phyloP scores from a whole-genome alignment of 257 asterid species.

The Solanum piurae region DNA sequence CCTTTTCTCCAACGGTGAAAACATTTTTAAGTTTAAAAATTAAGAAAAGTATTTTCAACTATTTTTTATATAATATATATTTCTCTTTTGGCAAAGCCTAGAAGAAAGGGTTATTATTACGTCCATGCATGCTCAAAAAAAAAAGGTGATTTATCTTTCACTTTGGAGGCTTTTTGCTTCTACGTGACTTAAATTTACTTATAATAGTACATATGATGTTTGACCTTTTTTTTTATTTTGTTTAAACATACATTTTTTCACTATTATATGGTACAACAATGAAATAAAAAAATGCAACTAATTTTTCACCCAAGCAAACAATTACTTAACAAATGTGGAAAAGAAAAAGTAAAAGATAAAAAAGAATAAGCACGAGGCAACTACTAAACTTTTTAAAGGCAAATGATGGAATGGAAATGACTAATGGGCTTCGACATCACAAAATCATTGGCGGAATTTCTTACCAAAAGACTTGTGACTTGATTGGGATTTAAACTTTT shows the following conservation, averaged over 20 bases:
- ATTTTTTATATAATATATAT: background rate
- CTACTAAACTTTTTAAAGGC: background rate
- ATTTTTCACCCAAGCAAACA: background rate
- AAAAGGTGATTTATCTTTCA: background rate
- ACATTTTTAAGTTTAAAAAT: background rate
- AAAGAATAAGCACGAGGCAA: background rate
- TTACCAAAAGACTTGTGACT: background rate
- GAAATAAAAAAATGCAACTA: background rate
- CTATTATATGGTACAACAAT: background rate
- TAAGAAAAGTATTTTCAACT: background rate
- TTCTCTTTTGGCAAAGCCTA: background rate
- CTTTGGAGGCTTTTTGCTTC: background rate
- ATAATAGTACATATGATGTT: background rate
- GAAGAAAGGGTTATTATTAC: conserved; percentile 8
- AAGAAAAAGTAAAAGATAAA: background rate
- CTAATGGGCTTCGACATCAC: background rate
- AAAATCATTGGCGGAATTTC: background rate
- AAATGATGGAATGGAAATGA: background rate
- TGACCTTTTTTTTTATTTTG: background rate
- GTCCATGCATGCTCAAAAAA: background rate
- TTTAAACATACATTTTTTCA: background rate
- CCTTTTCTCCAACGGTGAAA: background rate
- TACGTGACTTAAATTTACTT: background rate
- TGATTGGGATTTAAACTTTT: background rate
- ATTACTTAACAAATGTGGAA: background rate